Evolutionary conservation across 805 yeast genomes (phyloP).

Genomic region (Ogataea polymorpha): DNA sequence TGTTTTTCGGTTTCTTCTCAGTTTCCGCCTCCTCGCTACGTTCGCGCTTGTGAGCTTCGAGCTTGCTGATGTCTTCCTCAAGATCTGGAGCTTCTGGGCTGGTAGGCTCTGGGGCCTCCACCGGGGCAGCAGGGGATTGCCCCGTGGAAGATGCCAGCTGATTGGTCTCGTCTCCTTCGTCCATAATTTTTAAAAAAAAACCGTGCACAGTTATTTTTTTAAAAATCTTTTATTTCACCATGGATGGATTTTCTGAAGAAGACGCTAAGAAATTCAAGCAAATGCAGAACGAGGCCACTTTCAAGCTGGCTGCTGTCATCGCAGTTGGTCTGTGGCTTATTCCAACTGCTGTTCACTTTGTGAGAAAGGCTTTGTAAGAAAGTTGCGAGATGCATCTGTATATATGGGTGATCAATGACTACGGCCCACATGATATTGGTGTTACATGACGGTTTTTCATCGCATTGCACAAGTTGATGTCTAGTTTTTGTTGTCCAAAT

Average conservation of each 20-base stretch:
- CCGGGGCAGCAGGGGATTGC: not conserved
- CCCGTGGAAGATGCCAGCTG: not conserved
- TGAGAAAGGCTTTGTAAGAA: conserved; percentile 39
- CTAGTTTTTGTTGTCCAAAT: not conserved
- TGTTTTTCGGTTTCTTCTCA: conserved; percentile 13
- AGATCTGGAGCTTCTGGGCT: conserved; percentile 1
- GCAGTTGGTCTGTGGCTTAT: conserved; percentile 62
- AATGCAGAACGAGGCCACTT: conserved; percentile 55
- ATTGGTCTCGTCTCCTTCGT: conserved; percentile 7
- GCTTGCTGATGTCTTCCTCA: conserved; percentile 9
- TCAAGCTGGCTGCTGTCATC: conserved; percentile 56
- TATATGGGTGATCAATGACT: conserved; percentile 3
- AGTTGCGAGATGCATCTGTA: conserved; percentile 2
- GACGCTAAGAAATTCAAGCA: conserved; percentile 56
- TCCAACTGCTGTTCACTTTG: conserved; percentile 55
- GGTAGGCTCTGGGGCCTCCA: not conserved
- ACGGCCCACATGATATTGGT: not conserved
- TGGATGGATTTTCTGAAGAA: conserved; percentile 33
- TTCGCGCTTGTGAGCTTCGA: conserved; percentile 7
- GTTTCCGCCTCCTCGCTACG: conserved; percentile 8
- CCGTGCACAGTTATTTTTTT: conserved; percentile 10
- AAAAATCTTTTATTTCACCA: conserved; percentile 10
- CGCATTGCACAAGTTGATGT: not conserved
- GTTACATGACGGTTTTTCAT: not conserved
- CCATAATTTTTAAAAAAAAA: conserved; percentile 3